Evolutionary conservation across 441 rosid species (phyloP).

Genomic region (Populus tomentosa): DNA sequence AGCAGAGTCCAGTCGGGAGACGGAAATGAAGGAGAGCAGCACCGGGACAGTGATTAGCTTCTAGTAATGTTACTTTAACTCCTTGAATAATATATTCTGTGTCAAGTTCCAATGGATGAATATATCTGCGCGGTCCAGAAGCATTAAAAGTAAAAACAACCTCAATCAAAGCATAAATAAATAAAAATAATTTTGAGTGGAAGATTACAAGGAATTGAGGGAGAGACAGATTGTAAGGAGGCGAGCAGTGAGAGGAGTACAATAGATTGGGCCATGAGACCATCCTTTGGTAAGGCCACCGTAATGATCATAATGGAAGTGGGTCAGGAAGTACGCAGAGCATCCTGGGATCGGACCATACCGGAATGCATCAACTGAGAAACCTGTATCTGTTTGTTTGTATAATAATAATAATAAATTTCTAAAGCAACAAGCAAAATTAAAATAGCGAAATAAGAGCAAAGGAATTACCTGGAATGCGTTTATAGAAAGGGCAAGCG

Average conservation of each 20-base stretch:
- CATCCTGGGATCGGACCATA: slow-evolving; percentile 60
- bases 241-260: slow-evolving; percentile 62
- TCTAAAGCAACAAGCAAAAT: background rate
- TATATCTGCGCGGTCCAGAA: slow-evolving; percentile 32
- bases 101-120: slow-evolving; percentile 52
- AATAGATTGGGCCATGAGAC: slow-evolving; percentile 74
- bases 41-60: slow-evolving; percentile 87
- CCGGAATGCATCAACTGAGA: slow-evolving; percentile 79
- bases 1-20: slow-evolving; percentile 51
- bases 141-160: background rate
- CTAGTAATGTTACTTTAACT: slow-evolving; percentile 55
- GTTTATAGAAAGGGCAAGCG: slow-evolving; percentile 71
- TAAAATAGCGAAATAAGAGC: background rate
- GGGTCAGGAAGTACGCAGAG: slow-evolving; percentile 73
- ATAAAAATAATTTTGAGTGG: background rate
- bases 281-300: slow-evolving; percentile 68
- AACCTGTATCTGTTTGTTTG: slow-evolving; percentile 50
- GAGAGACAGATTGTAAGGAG: slow-evolving; percentile 60
- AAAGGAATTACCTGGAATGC: slow-evolving; percentile 51
- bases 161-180: background rate
- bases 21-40: slow-evolving; percentile 65
- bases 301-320: slow-evolving; percentile 75
- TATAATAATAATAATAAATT: background rate
- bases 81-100: slow-evolving; percentile 48
- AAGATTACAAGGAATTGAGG: slow-evolving; percentile 43